Conservation (phyloP, 2,329 filamentous ascomycete genomes). For the Xylaria sp. region DNA sequence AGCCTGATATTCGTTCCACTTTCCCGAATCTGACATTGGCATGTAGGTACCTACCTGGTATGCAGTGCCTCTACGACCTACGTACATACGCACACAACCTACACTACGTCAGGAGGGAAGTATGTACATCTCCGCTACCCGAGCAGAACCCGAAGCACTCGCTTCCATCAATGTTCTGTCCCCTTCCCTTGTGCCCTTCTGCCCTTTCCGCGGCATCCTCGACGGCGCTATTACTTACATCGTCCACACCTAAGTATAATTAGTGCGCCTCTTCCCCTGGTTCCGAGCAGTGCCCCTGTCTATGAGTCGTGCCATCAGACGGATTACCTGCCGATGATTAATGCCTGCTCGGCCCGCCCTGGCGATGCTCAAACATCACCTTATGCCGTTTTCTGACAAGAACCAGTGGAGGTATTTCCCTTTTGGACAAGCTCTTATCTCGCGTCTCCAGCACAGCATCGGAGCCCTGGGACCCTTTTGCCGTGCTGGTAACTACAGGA, state of each 20-base stretch:
- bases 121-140: background rate
- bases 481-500: background rate
- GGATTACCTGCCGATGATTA: slow-evolving; percentile 34
- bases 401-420: slow-evolving; percentile 24
- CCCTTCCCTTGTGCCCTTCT: slow-evolving; percentile 6
- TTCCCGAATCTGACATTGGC: slow-evolving; percentile 8
- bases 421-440: slow-evolving; percentile 24
- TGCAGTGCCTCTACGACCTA: no score
- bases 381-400: slow-evolving; percentile 14
- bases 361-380: slow-evolving; percentile 28
- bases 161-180: background rate
- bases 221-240: background rate
- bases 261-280: slow-evolving; percentile 13
- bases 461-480: slow-evolving; percentile 10
- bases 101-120: background rate
- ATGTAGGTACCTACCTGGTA: background rate
- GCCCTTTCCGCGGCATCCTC: slow-evolving; percentile 9
- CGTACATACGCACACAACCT: no score
- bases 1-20: slow-evolving; percentile 10
- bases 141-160: background rate
- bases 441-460: slow-evolving; percentile 10
- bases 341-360: slow-evolving; percentile 31
- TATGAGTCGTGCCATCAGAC: slow-evolving; percentile 19
- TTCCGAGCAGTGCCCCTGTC: slow-evolving; percentile 19
- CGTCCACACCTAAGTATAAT: slow-evolving; percentile 2